phyloP scores from a whole-genome alignment of 31 red algal genomes.

The Porphyra umbilicalis region DNA sequence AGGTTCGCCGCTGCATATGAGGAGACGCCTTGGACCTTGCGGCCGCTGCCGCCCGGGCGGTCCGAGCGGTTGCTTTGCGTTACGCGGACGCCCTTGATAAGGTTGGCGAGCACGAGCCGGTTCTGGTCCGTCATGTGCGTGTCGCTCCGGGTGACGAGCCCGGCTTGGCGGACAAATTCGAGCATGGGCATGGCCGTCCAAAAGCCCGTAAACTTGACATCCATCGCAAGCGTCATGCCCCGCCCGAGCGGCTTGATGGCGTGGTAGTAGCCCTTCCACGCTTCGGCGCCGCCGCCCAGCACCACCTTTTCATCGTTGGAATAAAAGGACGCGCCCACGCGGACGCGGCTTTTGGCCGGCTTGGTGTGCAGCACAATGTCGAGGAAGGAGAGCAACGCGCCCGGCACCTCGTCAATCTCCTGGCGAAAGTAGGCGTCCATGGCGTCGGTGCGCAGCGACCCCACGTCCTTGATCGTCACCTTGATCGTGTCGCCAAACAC shows the following conservation, averaged over 20 bases:
- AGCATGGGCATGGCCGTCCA: neutral
- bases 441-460: neutral
- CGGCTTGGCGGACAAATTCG: neutral
- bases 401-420: neutral
- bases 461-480: neutral
- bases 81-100: neutral
- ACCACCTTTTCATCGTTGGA: neutral
- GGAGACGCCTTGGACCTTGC: slow-evolving; percentile 29
- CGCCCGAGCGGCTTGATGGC: neutral
- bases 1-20: slow-evolving; percentile 19
- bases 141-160: neutral
- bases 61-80: neutral
- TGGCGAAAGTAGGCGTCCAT: neutral
- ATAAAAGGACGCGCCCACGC: neutral
- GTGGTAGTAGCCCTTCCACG: neutral
- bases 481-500: neutral
- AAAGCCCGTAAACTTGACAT: neutral
- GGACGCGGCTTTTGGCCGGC: neutral
- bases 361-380: neutral
- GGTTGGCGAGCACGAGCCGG: neutral
- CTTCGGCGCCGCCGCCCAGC: neutral
- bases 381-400: neutral
- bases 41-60: neutral
- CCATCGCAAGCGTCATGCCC: neutral
- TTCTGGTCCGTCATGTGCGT: neutral